Percentiles rank a stretch among this genome's conserved stretches.
Evolutionary conservation across 139 green algal species (phyloP).

Genomic region (Trebouxia sp.): DNA sequence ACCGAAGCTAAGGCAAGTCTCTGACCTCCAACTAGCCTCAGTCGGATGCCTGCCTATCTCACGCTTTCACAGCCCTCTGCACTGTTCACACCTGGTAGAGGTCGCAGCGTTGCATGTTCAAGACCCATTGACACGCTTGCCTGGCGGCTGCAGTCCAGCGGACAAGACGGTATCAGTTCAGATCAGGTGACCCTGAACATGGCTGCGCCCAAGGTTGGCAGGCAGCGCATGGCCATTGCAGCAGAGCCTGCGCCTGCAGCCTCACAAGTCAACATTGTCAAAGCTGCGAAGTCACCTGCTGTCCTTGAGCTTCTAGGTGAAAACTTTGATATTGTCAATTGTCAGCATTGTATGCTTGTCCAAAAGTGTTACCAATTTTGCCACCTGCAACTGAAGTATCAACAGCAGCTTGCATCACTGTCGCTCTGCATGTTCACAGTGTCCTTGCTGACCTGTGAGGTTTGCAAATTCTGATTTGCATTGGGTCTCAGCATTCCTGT

Average conservation of each 20-base stretch:
- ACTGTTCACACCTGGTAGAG: no score
- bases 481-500: background rate
- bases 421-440: no score
- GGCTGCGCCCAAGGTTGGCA: slow-evolving; percentile 3
- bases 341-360: no score
- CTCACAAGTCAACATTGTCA: slow-evolving; percentile 45
- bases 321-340: background rate
- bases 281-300: slow-evolving; percentile 45
- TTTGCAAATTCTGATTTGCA: background rate
- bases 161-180: background rate
- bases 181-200: background rate
- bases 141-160: background rate
- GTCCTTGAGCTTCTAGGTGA: slow-evolving; percentile 33
- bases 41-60: no score
- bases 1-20: background rate
- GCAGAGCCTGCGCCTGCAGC: slow-evolving; percentile 46
- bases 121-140: no score
- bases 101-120: no score
- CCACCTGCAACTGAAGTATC: no score
- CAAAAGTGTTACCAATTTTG: no score
- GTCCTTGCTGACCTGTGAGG: background rate
- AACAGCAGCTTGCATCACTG: no score
- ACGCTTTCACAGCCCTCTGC: no score
- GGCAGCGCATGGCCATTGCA: slow-evolving; percentile 54
- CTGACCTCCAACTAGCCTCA: no score